phyloP scores from a whole-genome alignment of 148 eudicot genomes.

The Linanthus parryae region DNA sequence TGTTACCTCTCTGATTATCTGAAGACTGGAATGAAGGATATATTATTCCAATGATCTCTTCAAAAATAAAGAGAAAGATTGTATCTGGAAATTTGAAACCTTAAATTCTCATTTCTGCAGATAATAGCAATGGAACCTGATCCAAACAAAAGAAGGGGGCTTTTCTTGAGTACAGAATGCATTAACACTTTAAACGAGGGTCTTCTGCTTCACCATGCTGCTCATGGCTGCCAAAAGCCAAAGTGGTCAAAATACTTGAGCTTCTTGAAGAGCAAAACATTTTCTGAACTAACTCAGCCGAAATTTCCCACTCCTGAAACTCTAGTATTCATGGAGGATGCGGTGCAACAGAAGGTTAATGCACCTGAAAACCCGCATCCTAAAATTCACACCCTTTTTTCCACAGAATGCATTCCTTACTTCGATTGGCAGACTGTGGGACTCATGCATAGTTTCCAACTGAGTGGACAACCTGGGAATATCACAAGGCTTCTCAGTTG shows the following conservation, averaged over 20 bases:
- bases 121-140: conserved; percentile 63
- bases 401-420: conserved; percentile 86
- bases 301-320: conserved; percentile 45
- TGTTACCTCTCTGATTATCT: too few relatives aligned
- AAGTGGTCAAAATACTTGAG: conserved; percentile 87
- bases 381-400: conserved; percentile 81
- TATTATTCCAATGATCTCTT: conserved; percentile 83
- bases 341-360: conserved; percentile 24
- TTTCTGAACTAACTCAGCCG: conserved; percentile 67
- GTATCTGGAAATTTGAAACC: conserved; percentile 54
- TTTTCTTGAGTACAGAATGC: conserved; percentile 71
- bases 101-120: conserved; percentile 27
- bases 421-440: conserved; percentile 99
- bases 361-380: conserved; percentile 45
- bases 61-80: conserved; percentile 70
- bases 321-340: conserved; percentile 34
- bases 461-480: conserved; percentile 93
- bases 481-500: conserved; percentile 91
- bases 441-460: conserved; percentile 71
- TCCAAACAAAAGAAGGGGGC: conserved; percentile 49
- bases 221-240: conserved; percentile 73
- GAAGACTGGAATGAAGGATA: too few relatives aligned
- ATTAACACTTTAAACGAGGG: conserved; percentile 82
- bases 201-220: conserved; percentile 60
- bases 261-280: conserved; percentile 69